Percentiles rank a stretch among this genome's conserved stretches.
Evolutionary conservation across 192 early-diverging fungal genomes (phyloP).

Genomic region (Pilaira anomala): DNA sequence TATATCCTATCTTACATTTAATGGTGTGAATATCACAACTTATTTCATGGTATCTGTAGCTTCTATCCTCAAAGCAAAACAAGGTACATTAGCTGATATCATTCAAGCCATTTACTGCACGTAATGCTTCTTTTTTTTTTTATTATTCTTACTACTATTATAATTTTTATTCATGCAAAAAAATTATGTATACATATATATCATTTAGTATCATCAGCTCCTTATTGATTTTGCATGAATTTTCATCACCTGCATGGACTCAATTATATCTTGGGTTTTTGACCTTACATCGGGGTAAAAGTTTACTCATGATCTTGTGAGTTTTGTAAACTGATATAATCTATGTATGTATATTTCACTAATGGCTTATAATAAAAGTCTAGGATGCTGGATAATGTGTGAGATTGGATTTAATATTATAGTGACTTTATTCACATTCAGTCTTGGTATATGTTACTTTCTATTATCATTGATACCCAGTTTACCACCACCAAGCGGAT

Average conservation of each 20-base stretch:
- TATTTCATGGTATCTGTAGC: constrained; percentile 8
- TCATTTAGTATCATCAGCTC: constrained; percentile 14
- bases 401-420: constrained; percentile 22
- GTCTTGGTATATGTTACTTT: constrained; percentile 18
- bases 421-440: constrained; percentile 22
- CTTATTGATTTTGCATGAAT: constrained; percentile 19
- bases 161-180: neutral
- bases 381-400: constrained; percentile 28
- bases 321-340: neutral
- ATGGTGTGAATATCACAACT: neutral
- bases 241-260: constrained; percentile 1
- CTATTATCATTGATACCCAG: constrained; percentile 19
- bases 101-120: constrained; percentile 16
- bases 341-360: neutral
- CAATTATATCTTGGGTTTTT: constrained; percentile 23
- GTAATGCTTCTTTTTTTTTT: too few relatives aligned
- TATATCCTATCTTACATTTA: constrained; percentile 3
- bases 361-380: neutral
- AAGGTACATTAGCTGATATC: constrained; percentile 17
- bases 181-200: too few relatives aligned
- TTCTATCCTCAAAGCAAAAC: constrained; percentile 3
- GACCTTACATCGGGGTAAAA: constrained; percentile 19
- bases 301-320: constrained; percentile 19
- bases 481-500: constrained; percentile 1
- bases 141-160: too few relatives aligned